These are phyloP conservation scores for Trametes pubescens DNA, from an alignment of 1,284 basidiomycete genomes.

Conservation along the genomic window DNA sequence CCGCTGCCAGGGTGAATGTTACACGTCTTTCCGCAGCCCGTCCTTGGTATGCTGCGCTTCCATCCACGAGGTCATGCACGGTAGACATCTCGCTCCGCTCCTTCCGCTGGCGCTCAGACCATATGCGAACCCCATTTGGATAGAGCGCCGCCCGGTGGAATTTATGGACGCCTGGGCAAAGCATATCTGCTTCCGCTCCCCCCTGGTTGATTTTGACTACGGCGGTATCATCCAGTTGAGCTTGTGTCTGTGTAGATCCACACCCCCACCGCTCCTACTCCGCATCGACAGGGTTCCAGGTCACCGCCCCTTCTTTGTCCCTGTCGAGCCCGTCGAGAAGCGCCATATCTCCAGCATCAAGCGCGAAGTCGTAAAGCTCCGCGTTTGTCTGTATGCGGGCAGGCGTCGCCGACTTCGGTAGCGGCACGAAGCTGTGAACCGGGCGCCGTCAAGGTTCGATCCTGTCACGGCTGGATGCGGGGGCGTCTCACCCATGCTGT, in stretches of 20 bases:
- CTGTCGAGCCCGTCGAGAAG: slow-evolving; percentile 56
- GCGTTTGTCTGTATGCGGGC: slow-evolving; percentile 61
- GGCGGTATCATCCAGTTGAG: neutral
- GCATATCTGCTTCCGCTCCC: neutral
- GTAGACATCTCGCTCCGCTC: neutral
- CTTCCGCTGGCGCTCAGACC: neutral
- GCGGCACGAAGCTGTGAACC: slow-evolving; percentile 51
- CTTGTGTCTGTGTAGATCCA: neutral
- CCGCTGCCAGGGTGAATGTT: neutral
- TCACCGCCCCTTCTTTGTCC: slow-evolving; percentile 55
- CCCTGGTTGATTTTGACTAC: neutral
- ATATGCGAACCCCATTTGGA: neutral
- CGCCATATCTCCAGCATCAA: slow-evolving; percentile 58
- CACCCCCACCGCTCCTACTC: slow-evolving; percentile 19
- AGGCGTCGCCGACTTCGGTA: slow-evolving; percentile 64
- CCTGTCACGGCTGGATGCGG: too few relatives aligned
- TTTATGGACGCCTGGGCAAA: neutral
- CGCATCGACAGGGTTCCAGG: slow-evolving; percentile 60
- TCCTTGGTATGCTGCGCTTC: neutral
- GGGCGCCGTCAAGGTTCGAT: neutral
- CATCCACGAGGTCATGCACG: neutral
- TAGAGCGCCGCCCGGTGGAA: neutral
- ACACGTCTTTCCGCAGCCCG: neutral
- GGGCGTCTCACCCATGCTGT: slow-evolving; percentile 52
- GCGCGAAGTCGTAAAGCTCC: slow-evolving; percentile 61